These are phyloP conservation scores for Triticum timopheevii DNA, from an alignment of 176 grass and related monocot species.

Conservation along the genomic window DNA sequence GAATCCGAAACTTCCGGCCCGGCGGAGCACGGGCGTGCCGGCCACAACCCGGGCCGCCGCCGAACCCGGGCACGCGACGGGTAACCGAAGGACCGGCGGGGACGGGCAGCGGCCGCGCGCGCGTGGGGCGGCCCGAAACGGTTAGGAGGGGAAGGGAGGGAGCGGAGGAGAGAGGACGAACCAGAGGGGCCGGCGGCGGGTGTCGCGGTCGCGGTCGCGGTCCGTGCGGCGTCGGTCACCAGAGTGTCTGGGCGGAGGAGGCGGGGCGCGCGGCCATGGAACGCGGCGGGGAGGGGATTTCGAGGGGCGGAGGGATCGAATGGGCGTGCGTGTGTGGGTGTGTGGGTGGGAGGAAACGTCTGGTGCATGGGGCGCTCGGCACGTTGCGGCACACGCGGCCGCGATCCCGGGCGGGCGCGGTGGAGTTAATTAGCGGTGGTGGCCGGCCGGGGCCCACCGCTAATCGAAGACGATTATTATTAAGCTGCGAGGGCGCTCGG, in stretches of 20 bases:
- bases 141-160: background rate
- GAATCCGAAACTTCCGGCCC: background rate
- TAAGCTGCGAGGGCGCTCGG: background rate
- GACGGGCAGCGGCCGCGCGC: background rate
- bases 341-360: background rate
- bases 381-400: conserved; percentile 37
- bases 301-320: conserved; percentile 22
- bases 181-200: background rate
- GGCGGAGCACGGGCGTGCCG: background rate
- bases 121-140: too few relatives aligned
- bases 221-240: background rate
- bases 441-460: too few relatives aligned
- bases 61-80: background rate
- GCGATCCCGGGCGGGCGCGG: conserved; percentile 27
- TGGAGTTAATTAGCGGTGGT: background rate
- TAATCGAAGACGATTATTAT: conserved; percentile 15
- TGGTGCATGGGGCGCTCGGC: background rate
- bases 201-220: background rate
- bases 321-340: background rate
- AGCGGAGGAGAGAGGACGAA: background rate
- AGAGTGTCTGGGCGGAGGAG: background rate
- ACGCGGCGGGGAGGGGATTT: background rate
- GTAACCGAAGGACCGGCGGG: background rate
- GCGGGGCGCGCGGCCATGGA: conserved; percentile 3
- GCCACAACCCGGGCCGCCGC: background rate